These are phyloP conservation scores for Citrullus colocynthis DNA, from an alignment of 306 rosid species.

Conservation along the genomic window DNA sequence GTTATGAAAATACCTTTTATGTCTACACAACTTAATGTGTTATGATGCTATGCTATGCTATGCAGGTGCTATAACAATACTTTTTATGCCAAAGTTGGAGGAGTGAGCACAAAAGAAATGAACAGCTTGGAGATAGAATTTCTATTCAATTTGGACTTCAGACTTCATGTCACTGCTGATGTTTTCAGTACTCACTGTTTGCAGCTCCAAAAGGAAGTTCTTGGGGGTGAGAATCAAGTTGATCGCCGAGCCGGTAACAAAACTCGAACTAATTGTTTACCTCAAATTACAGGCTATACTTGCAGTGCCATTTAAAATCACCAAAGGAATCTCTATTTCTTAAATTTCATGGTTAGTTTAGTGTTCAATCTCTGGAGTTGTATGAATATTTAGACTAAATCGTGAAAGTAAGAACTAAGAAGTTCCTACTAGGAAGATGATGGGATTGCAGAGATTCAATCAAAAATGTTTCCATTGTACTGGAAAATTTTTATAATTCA, in stretches of 20 bases:
- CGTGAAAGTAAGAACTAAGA: not conserved
- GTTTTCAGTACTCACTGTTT: constrained; percentile 23
- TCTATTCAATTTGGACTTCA: constrained; percentile 46
- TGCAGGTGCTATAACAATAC: constrained; percentile 38
- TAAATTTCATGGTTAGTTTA: not conserved
- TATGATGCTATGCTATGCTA: not conserved
- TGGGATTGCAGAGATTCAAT: not conserved
- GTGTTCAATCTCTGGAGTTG: not conserved
- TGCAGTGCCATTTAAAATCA: constrained; percentile 5
- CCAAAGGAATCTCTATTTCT: not conserved
- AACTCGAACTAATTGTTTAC: not conserved
- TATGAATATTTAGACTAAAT: not conserved
- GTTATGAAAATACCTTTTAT: not conserved
- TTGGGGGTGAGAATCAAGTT: not conserved
- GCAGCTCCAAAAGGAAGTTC: constrained; percentile 18
- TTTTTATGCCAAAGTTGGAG: constrained; percentile 56
- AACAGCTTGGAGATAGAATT: constrained; percentile 52
- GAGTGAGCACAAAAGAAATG: constrained; percentile 52
- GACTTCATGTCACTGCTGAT: constrained; percentile 33
- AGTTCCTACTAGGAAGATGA: not conserved
- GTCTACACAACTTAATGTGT: not conserved
- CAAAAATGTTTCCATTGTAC: not conserved
- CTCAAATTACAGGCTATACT: not conserved
- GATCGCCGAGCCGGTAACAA: not conserved
- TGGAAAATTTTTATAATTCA: not conserved